Evolutionary conservation across 2,329 filamentous ascomycete genomes (phyloP).

Genomic region (Dichotomopilus funicola): DNA sequence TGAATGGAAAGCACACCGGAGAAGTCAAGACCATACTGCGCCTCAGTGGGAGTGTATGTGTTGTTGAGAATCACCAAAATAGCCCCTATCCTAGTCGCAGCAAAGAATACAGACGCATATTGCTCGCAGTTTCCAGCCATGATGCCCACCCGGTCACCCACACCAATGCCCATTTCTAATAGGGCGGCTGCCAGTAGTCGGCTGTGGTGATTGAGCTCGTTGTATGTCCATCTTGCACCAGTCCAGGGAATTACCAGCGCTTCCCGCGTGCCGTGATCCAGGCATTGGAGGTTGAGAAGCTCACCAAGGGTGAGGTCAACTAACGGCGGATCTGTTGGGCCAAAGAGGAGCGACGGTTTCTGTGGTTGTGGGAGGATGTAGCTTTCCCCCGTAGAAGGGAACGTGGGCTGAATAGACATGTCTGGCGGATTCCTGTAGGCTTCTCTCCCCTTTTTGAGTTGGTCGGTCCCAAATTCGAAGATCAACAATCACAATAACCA

Average conservation of each 20-base stretch:
- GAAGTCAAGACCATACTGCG: conserved; percentile 63
- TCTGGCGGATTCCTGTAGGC: not conserved
- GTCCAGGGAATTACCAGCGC: conserved; percentile 72
- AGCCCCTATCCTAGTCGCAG: conserved; percentile 58
- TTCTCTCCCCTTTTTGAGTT: too few relatives aligned
- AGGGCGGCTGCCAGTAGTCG: conserved; percentile 58
- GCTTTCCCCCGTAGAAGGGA: conserved; percentile 10
- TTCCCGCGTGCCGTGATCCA: conserved; percentile 58
- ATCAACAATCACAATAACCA: too few relatives aligned
- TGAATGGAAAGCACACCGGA: conserved; percentile 45
- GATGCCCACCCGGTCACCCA: conserved; percentile 65
- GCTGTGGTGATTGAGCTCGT: conserved; percentile 56
- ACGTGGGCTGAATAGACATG: conserved; percentile 18
- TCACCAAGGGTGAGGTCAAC: conserved; percentile 67
- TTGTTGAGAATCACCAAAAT: conserved; percentile 75
- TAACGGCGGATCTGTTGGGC: conserved; percentile 61
- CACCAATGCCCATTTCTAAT: conserved; percentile 57
- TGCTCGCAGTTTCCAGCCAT: conserved; percentile 77
- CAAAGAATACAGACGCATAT: conserved; percentile 72
- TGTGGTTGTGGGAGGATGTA: conserved; percentile 24
- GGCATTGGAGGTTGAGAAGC: conserved; percentile 63
- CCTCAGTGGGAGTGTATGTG: conserved; percentile 69
- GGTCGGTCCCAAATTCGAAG: too few relatives aligned
- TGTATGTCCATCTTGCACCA: conserved; percentile 65
- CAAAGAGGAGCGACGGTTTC: conserved; percentile 56